A percentile compares a stretch with the other conserved stretches of the same genome.
Conservation (phyloP, 768 basidiomycete species). For the Piloderma croceum region DNA sequence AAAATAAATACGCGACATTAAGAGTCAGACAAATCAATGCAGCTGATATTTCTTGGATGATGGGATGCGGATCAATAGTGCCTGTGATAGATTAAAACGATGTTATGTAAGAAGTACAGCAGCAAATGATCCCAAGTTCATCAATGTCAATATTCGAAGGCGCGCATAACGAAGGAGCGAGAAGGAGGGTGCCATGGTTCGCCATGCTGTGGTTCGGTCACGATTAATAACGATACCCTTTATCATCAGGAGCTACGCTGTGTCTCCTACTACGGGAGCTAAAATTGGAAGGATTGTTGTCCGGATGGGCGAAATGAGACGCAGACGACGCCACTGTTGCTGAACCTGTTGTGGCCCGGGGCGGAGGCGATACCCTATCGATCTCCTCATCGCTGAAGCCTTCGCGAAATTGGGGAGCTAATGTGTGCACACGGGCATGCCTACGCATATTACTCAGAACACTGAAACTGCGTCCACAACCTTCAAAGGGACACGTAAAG, state of each 20-base stretch:
- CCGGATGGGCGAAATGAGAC: slow-evolving; percentile 29
- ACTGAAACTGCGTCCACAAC: slow-evolving; percentile 77
- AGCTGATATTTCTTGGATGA: too few relatives aligned
- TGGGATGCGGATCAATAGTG: too few relatives aligned
- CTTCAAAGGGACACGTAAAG: slow-evolving; percentile 67
- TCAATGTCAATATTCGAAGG: too few relatives aligned
- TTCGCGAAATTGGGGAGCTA: slow-evolving; percentile 27
- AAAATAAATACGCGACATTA: too few relatives aligned
- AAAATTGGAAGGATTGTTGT: slow-evolving; percentile 36
- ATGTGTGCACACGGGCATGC: slow-evolving; percentile 69
- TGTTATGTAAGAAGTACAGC: too few relatives aligned
- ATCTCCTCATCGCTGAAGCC: slow-evolving; percentile 42
- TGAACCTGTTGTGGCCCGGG: too few relatives aligned
- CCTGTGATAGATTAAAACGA: too few relatives aligned
- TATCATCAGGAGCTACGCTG: slow-evolving; percentile 34
- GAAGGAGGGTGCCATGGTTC: too few relatives aligned
- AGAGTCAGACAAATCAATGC: too few relatives aligned
- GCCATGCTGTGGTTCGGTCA: too few relatives aligned
- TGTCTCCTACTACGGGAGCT: slow-evolving; percentile 34
- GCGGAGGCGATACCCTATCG: slow-evolving; percentile 29
- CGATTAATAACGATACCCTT: slow-evolving; percentile 19
- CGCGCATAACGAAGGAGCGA: too few relatives aligned
- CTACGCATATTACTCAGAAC: slow-evolving; percentile 88
- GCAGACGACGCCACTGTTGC: slow-evolving; percentile 14
- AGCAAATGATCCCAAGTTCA: too few relatives aligned